These are phyloP conservation scores for Tylopilus rubrobrunneus DNA, from an alignment of 768 basidiomycete species.

Conservation along the genomic window DNA sequence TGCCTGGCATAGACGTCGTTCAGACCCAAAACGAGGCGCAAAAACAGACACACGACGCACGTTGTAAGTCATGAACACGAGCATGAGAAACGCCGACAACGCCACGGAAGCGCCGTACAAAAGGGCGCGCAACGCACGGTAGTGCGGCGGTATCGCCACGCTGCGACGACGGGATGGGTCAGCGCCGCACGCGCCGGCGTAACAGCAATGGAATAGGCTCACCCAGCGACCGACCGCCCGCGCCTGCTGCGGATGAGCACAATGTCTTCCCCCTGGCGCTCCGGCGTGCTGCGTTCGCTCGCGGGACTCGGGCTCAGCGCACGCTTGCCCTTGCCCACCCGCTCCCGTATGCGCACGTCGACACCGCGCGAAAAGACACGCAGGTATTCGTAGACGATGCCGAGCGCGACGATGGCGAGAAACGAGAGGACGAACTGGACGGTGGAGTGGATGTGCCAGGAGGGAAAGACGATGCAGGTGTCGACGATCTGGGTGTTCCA, in stretches of 20 bases:
- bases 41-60: constrained; percentile 40
- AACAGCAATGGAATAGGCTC: background rate
- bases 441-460: constrained; percentile 68
- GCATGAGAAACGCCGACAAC: constrained; percentile 88
- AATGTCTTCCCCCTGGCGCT: constrained; percentile 44
- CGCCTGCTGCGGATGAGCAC: constrained; percentile 49
- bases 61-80: constrained; percentile 97
- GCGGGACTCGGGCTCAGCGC: constrained; percentile 34
- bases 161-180: background rate
- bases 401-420: constrained; percentile 58
- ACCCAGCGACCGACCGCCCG: constrained; percentile 1
- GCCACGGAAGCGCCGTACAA: constrained; percentile 76
- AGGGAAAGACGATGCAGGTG: constrained; percentile 77
- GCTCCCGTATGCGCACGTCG: constrained; percentile 54
- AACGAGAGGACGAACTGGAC: constrained; percentile 61
- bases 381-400: constrained; percentile 79
- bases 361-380: constrained; percentile 57
- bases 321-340: constrained; percentile 47
- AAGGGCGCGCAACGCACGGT: constrained; percentile 56
- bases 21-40: background rate
- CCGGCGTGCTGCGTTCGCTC: constrained; percentile 41
- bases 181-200: no score
- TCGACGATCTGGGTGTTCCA: constrained; percentile 81
- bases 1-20: constrained; percentile 43
- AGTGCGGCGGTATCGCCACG: constrained; percentile 13